Percentiles rank a stretch among this genome's conserved stretches.
phyloP scores from a whole-genome alignment of 2,329 filamentous ascomycete species.

The Didymellaceae sp. region DNA sequence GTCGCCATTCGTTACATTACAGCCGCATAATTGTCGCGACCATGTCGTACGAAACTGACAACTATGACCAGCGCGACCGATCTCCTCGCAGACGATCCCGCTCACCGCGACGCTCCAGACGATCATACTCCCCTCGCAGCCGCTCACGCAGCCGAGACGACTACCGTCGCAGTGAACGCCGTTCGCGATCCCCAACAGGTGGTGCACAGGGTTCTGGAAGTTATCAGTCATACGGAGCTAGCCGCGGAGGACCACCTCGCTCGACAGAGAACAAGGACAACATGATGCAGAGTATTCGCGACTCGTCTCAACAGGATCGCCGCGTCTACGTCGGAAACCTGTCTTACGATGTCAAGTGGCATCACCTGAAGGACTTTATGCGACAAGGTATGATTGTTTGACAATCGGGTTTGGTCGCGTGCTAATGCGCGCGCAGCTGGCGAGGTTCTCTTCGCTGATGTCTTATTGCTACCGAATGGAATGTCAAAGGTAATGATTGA shows the following conservation, averaged over 20 bases:
- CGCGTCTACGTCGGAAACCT: slow-evolving; percentile 99
- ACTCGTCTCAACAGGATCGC: slow-evolving; percentile 96
- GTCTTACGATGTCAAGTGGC: slow-evolving; percentile 99
- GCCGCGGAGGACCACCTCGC: slow-evolving; percentile 62
- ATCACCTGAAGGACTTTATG: slow-evolving; percentile 99
- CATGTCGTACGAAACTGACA: slow-evolving; percentile 50
- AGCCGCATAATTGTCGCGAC: slow-evolving; percentile 18
- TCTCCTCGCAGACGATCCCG: slow-evolving; percentile 70
- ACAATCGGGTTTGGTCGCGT: slow-evolving; percentile 15
- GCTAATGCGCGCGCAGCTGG: slow-evolving; percentile 71
- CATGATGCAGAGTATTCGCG: slow-evolving; percentile 94
- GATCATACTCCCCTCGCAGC: slow-evolving; percentile 67
- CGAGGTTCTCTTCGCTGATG: slow-evolving; percentile 99
- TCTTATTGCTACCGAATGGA: slow-evolving; percentile 99
- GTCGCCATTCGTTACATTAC: slow-evolving; percentile 17
- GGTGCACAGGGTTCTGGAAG: slow-evolving; percentile 72
- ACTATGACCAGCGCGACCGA: slow-evolving; percentile 56
- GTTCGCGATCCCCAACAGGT: slow-evolving; percentile 86
- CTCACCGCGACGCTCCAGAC: slow-evolving; percentile 60
- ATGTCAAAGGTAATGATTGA: slow-evolving; percentile 99
- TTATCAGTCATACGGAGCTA: slow-evolving; percentile 62
- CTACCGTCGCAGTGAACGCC: slow-evolving; percentile 54
- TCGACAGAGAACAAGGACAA: slow-evolving; percentile 89
- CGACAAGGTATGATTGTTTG: slow-evolving; percentile 79
- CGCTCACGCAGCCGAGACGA: slow-evolving; percentile 79